phyloP scores from a whole-genome alignment of 2,329 filamentous ascomycete genomes.

The Verticillium nubilum region DNA sequence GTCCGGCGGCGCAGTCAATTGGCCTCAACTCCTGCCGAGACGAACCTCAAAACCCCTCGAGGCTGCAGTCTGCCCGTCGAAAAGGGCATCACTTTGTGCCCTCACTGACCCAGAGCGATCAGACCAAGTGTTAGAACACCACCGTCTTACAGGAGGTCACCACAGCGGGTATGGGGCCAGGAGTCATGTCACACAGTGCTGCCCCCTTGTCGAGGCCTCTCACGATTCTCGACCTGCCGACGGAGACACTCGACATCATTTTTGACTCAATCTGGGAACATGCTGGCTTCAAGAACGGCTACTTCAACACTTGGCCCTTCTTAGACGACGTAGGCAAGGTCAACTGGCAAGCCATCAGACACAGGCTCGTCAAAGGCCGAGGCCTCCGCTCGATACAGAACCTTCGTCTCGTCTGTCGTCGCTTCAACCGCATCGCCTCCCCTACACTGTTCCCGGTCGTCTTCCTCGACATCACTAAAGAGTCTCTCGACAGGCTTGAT shows the following conservation, averaged over 20 bases:
- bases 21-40: no score
- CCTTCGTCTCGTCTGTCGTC: not conserved
- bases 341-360: not conserved
- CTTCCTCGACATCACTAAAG: not conserved
- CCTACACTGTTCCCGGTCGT: not conserved
- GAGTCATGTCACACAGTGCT: no score
- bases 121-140: no score
- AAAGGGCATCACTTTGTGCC: no score
- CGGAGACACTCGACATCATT: not conserved
- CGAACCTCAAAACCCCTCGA: no score
- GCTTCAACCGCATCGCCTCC: not conserved
- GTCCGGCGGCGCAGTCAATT: no score
- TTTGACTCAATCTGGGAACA: not conserved
- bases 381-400: not conserved
- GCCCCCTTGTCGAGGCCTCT: no score
- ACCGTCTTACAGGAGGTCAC: no score
- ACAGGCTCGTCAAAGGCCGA: not conserved
- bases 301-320: not conserved
- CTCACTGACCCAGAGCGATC: no score
- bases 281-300: not conserved
- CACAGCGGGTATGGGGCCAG: no score
- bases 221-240: not conserved
- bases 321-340: not conserved
- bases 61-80: no score
- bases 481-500: not conserved